Evolutionary conservation across 768 basidiomycete genomes (phyloP).

Genomic region (Russula dissimulans): DNA sequence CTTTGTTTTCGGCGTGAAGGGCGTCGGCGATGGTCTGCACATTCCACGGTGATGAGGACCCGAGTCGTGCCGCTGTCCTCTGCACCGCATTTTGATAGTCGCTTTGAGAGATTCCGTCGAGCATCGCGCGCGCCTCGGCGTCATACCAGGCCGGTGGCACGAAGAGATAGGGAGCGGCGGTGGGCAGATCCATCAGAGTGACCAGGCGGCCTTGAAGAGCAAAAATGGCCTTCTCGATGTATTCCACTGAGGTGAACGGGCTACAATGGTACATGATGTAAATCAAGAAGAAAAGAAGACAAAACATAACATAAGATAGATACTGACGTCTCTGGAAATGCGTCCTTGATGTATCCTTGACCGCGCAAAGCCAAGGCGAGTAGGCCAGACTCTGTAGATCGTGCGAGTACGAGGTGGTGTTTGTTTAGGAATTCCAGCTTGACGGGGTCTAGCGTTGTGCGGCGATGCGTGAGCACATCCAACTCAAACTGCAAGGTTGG

Average conservation of each 20-base stretch:
- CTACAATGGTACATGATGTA: not conserved
- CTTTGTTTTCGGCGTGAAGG: conserved; percentile 38
- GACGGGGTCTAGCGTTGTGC: conserved; percentile 65
- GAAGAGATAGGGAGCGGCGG: conserved; percentile 71
- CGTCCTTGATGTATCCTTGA: conserved; percentile 41
- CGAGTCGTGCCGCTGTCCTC: conserved; percentile 26
- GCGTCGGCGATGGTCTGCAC: conserved; percentile 28
- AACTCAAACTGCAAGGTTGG: conserved; percentile 56
- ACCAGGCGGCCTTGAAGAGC: conserved; percentile 56
- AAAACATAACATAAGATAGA: not conserved
- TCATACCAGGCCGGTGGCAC: conserved; percentile 50
- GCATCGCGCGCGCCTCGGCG: conserved; percentile 47
- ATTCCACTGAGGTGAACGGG: not conserved
- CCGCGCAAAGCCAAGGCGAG: conserved; percentile 45
- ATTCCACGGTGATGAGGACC: conserved; percentile 31
- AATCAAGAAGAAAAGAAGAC: not conserved
- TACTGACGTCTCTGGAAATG: conserved; percentile 51
- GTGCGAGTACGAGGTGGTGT: conserved; percentile 58
- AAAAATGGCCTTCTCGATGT: conserved; percentile 12
- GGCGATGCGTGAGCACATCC: conserved; percentile 65
- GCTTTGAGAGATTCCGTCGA: conserved; percentile 31
- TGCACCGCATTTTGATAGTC: conserved; percentile 34
- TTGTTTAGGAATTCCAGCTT: conserved; percentile 89
- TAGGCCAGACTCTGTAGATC: conserved; percentile 43
- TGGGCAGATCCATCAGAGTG: conserved; percentile 63